Base-by-base conservation (phyloP, 2,329 filamentous ascomycete genomes). In the Emmonsiellopsis sp. region DNA sequence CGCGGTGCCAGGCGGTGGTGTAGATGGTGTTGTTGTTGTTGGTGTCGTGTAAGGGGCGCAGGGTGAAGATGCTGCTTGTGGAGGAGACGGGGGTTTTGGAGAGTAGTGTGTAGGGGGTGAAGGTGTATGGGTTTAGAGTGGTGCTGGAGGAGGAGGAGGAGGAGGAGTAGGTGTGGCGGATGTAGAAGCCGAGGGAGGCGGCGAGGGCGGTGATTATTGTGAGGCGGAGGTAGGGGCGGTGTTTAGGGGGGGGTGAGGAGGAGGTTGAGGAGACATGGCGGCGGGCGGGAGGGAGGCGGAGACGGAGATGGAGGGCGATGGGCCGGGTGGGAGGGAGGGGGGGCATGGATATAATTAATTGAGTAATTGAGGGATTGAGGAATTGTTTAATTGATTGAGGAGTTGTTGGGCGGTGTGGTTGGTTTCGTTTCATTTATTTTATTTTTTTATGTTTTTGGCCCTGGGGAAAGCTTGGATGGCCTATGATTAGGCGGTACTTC, bases 1-100 rank as follows among this genome's bases (percentile, higher is more conserved):
- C 86, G 53, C 80, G 76, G 43, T 70, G 69, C 80, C 82, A 85
- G 27, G 75, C 76, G 9, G 71, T 60, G 4, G 67, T 62, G 54
- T 78, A 75, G 39, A 71, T 63, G 32, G 67, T 65, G 43, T 60
- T 61, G 43, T 69, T 71, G 17, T 42, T 40, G 49, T 33, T 57
- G n/a, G n/a, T n/a, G 51, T 56, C 59, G 49, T 62, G 58, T 21
- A 63, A 61, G 8, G 72, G 70, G 34, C 66, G 65, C 10, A 77
- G 62, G 11, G 67, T 72, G 61, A 77, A 74, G 14, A 76, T 66
- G 58, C 70, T 72, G 54, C 72, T 71, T 5, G 71, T 74, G n/a
- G 73, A 66, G 6, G 74, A 76, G 5, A 76, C 67, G 2, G 66
- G 68, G 37, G 73, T 68, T 56, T 68, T 70, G 4, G 71, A 70